A percentile compares a stretch with the other conserved stretches of the same genome.
Evolutionary conservation across 768 basidiomycete genomes (phyloP).

Genomic region (Agaricus blazei): DNA sequence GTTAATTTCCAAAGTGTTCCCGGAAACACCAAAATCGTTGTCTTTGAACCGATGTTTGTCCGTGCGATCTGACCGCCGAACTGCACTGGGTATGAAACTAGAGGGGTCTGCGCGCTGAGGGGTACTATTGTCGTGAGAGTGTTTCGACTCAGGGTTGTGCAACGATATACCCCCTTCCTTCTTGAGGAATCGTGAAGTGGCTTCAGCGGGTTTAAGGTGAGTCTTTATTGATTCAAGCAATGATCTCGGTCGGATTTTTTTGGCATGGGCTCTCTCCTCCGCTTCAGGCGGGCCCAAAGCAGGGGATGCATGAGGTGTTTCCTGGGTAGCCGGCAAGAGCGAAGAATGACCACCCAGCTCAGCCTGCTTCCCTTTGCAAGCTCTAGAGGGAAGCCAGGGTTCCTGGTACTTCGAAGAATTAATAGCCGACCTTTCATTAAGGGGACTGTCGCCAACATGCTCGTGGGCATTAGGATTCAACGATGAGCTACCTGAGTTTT

Average conservation of each 20-base stretch:
- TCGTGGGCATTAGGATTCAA: not conserved
- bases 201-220: not conserved
- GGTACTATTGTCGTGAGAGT: not conserved
- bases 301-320: not conserved
- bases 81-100: conserved; percentile 1
- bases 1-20: not conserved
- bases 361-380: not conserved
- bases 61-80: not conserved
- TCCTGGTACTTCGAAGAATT: not conserved
- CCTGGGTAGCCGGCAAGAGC: not conserved
- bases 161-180: not conserved
- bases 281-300: not conserved
- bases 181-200: not conserved
- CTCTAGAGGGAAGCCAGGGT: no score
- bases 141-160: not conserved
- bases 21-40: not conserved
- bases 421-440: not conserved
- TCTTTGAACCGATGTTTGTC: not conserved
- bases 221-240: conserved; percentile 1
- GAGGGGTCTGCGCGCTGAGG: not conserved
- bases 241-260: not conserved
- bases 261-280: not conserved
- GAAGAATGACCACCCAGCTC: no score
- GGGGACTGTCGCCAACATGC: not conserved
- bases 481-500: not conserved